Evolutionary conservation across 768 basidiomycete genomes (phyloP).

Genomic region (Myochromella boudieri): DNA sequence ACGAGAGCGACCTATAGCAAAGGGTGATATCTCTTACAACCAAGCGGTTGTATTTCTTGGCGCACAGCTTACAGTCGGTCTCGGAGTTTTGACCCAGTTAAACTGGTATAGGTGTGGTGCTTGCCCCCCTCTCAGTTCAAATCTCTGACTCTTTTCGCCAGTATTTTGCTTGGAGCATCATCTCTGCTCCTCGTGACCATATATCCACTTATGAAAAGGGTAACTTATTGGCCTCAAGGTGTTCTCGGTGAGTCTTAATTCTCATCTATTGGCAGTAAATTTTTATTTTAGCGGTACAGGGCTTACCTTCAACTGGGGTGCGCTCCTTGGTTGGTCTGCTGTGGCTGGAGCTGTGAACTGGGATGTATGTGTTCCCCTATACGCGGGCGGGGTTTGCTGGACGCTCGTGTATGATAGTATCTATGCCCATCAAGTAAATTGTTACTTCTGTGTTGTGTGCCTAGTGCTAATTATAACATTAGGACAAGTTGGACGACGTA

Average conservation of each 20-base stretch:
- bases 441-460: not conserved
- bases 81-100: slow-evolving; percentile 84
- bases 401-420: slow-evolving; percentile 97
- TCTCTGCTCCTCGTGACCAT: slow-evolving; percentile 84
- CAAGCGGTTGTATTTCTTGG: slow-evolving; percentile 85
- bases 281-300: slow-evolving; percentile 43
- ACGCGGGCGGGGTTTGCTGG: slow-evolving; percentile 89
- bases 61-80: slow-evolving; percentile 75
- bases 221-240: slow-evolving; percentile 96
- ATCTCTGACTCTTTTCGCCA: slow-evolving; percentile 26
- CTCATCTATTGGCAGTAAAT: not conserved
- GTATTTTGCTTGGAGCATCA: slow-evolving; percentile 89
- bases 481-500: slow-evolving; percentile 94
- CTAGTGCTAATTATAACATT: slow-evolving; percentile 1
- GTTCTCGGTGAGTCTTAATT: slow-evolving; percentile 71
- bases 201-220: slow-evolving; percentile 96
- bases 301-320: slow-evolving; percentile 96
- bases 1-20: slow-evolving; percentile 82
- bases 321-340: slow-evolving; percentile 94
- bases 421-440: slow-evolving; percentile 89
- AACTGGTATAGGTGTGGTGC: slow-evolving; percentile 92
- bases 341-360: slow-evolving; percentile 81
- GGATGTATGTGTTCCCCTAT: slow-evolving; percentile 82
- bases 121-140: not conserved
- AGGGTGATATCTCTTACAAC: slow-evolving; percentile 70